A percentile compares a stretch with the other conserved stretches of the same genome.
These are phyloP conservation scores for Sequoiadendron giganteum DNA, from an alignment of 75 land plant species.

Conservation along the genomic window DNA sequence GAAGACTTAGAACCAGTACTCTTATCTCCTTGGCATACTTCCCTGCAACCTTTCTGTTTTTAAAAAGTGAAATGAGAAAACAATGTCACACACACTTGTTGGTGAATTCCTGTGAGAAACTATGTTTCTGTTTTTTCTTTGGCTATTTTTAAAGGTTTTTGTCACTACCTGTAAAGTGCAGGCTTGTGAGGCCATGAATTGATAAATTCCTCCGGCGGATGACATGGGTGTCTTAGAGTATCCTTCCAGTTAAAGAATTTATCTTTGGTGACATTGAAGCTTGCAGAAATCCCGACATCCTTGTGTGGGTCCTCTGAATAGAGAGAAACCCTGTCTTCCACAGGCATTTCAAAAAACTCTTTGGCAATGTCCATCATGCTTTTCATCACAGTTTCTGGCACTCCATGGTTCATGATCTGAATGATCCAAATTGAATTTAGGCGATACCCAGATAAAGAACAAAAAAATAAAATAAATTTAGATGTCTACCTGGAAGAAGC, in stretches of 20 bases:
- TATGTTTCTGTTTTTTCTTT: background rate
- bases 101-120: constrained; percentile 16
- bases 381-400: constrained; percentile 27
- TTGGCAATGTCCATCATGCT: constrained; percentile 29
- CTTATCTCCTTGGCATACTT: too few species aligned
- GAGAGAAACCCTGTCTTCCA: constrained; percentile 36
- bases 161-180: constrained; percentile 11
- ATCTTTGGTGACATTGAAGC: constrained; percentile 43
- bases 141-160: too few species aligned
- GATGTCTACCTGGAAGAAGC: constrained; percentile 28
- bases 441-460: background rate
- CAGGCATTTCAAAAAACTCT: constrained; percentile 49
- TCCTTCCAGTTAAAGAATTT: constrained; percentile 60
- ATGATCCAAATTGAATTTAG: background rate
- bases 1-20: constrained; percentile 24
- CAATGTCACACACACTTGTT: constrained; percentile 23
- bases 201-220: constrained; percentile 31
- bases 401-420: constrained; percentile 68
- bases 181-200: constrained; percentile 63
- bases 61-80: background rate
- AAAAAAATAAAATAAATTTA: background rate
- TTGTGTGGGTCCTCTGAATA: constrained; percentile 28
- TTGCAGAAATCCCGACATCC: constrained; percentile 48
- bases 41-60: too few species aligned
- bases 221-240: constrained; percentile 52